Conservation (phyloP, 2,329 filamentous ascomycete genomes). For the Elsinoe australis region DNA sequence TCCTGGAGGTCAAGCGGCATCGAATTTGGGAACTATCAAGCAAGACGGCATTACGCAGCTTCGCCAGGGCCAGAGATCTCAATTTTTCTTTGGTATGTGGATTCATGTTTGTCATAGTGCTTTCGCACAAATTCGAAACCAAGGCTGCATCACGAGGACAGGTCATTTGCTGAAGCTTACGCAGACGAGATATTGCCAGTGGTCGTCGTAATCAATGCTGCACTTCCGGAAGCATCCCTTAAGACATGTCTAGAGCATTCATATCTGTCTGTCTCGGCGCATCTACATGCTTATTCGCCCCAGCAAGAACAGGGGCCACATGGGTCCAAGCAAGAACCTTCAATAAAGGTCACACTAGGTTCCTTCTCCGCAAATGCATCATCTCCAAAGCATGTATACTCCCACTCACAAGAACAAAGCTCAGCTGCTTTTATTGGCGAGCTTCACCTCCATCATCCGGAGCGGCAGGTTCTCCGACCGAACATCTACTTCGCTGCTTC, state of each 20-base stretch:
- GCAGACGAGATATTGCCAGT: constrained; percentile 10
- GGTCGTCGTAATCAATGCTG: background rate
- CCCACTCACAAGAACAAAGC: background rate
- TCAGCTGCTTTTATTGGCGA: background rate
- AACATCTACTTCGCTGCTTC: constrained; percentile 12
- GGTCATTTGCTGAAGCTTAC: background rate
- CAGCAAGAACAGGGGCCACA: background rate
- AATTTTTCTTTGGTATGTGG: constrained; percentile 5
- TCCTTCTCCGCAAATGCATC: background rate
- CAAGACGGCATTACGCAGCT: background rate
- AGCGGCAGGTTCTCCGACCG: constrained; percentile 4
- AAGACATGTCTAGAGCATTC: constrained; percentile 2
- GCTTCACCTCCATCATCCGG: constrained; percentile 12
- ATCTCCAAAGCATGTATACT: background rate
- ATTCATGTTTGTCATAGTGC: background rate
- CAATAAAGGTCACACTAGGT: constrained; percentile 9
- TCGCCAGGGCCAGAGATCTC: background rate
- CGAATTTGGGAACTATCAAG: background rate
- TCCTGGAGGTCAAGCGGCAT: background rate
- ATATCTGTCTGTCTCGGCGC: constrained; percentile 13
- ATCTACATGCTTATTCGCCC: constrained; percentile 5
- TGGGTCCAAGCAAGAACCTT: background rate
- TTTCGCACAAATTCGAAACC: background rate
- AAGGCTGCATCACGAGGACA: background rate
- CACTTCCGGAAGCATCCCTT: background rate